Conservation (phyloP, 805 yeast genomes). For the Zygosaccharomyces siamensis region DNA sequence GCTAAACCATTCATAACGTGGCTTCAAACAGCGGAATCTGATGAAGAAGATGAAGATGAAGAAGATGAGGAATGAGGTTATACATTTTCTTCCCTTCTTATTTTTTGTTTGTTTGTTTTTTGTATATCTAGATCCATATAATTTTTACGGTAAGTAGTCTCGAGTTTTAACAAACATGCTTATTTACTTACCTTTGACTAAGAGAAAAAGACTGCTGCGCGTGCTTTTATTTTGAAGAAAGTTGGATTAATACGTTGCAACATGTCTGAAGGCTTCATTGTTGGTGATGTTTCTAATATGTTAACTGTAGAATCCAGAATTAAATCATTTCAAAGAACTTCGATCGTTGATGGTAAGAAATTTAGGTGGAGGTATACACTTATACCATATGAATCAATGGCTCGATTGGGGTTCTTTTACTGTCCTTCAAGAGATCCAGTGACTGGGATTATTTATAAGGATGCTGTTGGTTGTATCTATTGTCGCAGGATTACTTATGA, state of each 20-base stretch:
- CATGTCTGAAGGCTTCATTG: not conserved
- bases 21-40: conserved; percentile 92
- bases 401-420: conserved; percentile 28
- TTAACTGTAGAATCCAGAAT: conserved; percentile 14
- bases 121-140: conserved; percentile 5
- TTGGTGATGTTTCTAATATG: conserved; percentile 7
- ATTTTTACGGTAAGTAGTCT: conserved; percentile 1
- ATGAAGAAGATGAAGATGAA: conserved; percentile 50
- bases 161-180: not conserved
- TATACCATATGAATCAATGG: conserved; percentile 27
- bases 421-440: conserved; percentile 18
- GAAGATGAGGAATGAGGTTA: conserved; percentile 4
- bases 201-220: too few species aligned
- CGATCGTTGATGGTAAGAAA: conserved; percentile 18
- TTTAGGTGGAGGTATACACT: conserved; percentile 31
- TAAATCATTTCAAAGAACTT: conserved; percentile 16
- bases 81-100: too few species aligned
- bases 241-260: not conserved
- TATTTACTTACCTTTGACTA: too few species aligned
- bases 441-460: conserved; percentile 14
- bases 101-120: not conserved
- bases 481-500: conserved; percentile 21
- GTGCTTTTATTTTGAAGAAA: not conserved
- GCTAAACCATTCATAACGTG: conserved; percentile 94
- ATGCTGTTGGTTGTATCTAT: conserved; percentile 25